Base-by-base conservation (phyloP, 73 alveolate genomes). In the Diophrys appendiculata region DNA sequence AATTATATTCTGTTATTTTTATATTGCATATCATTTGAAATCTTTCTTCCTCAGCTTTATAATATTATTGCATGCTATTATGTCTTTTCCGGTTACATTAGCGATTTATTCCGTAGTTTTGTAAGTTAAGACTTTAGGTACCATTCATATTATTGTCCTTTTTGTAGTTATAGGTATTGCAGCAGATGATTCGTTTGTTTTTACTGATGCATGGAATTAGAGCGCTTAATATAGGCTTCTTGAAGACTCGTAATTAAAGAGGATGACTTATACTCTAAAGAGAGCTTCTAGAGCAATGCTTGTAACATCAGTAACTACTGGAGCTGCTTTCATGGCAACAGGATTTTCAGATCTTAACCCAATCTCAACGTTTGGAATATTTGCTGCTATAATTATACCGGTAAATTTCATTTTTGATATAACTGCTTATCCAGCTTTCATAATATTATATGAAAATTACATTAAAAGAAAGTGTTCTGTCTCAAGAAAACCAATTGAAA, bases 81-180 rank as follows among this genome's bases (percentile, higher is more conserved):
- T 68, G 11, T 68, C 55, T 5, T 11, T 68, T 13, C 76, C 76
- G 2, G 28, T 68, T 24, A 5, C 76, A 2, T 8, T 68, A 22
- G 52, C 29, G 11, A 30, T 68, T 68, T 28, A 68, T 54, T 27
- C 11, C 24, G 11, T 18, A 24, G 25, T 27, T 54, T 68, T 68
- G 18, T 26, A 29, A n/a, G 28, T 68, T 30, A 29, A 27, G 18
- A 27, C 24, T 68, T 68, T 68, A 8, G 60, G 29, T 24, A 64
- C 69, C 32, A 67, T 86, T 52, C 93, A 86, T 53, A 76, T 88
- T 73, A 33, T 88, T 8, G 91, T 80, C 28, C 55, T 88, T 8
- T 82, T 82, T 54, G 52, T 88, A 68, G 80, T 88, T 2, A 80
- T 88, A 8, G 94, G 94, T 29, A 76, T 88, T 68, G 89, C 91